These are phyloP conservation scores for Falciphora oryzae DNA, from an alignment of 2,329 filamentous ascomycete genomes.

Conservation along the genomic window DNA sequence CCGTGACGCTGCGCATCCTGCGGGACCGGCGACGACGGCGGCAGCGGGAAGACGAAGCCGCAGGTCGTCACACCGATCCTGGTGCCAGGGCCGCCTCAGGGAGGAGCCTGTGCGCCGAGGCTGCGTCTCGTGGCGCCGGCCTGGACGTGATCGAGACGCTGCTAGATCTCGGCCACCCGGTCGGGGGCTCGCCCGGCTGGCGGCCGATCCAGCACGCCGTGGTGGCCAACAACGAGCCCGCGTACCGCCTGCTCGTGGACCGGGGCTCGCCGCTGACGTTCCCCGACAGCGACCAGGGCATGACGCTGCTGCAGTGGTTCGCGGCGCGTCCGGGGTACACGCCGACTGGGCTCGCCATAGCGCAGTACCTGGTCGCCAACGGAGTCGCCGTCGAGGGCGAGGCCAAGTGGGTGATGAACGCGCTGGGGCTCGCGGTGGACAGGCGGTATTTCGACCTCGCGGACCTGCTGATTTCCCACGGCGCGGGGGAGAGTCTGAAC, in stretches of 20 bases:
- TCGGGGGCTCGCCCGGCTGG: slow-evolving; percentile 10
- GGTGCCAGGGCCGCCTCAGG: slow-evolving; percentile 5
- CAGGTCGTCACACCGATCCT: not conserved
- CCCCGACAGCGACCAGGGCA: not conserved
- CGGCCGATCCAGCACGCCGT: slow-evolving; percentile 12
- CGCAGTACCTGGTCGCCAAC: slow-evolving; percentile 5
- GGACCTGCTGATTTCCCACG: slow-evolving; percentile 11
- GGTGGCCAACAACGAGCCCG: slow-evolving; percentile 8
- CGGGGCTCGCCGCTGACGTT: slow-evolving; percentile 2
- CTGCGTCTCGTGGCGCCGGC: slow-evolving; percentile 10
- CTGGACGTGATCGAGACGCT: slow-evolving; percentile 13
- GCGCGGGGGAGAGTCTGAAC: slow-evolving; percentile 10
- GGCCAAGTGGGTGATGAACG: not conserved
- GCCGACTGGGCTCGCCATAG: slow-evolving; percentile 10
- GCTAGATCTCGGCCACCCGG: slow-evolving; percentile 12
- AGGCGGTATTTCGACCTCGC: slow-evolving; percentile 13
- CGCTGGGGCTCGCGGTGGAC: slow-evolving; percentile 10
- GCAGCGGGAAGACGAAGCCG: slow-evolving; percentile 1
- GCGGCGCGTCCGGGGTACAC: slow-evolving; percentile 8
- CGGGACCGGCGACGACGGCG: slow-evolving; percentile 7
- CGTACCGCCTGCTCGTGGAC: slow-evolving; percentile 9
- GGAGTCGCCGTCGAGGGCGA: slow-evolving; percentile 1
- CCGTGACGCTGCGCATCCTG: slow-evolving; percentile 11
- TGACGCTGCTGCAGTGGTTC: slow-evolving; percentile 10
- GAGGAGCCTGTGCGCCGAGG: slow-evolving; percentile 12